Evolutionary conservation across 2,329 filamentous ascomycete species (phyloP).

Genomic region (Fusarium praegraminearum): DNA sequence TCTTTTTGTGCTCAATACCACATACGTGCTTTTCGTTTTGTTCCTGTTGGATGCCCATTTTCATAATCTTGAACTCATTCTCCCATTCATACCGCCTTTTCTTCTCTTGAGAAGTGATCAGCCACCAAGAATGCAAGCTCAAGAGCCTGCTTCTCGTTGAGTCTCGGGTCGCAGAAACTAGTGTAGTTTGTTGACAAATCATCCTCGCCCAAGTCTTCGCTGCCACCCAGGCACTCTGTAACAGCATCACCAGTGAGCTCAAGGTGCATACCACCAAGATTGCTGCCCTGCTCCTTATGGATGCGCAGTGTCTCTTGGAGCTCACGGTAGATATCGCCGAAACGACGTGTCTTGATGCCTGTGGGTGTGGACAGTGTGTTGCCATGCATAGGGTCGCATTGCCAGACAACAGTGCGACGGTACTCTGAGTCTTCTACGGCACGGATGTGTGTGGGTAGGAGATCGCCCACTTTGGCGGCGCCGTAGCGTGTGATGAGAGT

Average conservation of each 20-base stretch:
- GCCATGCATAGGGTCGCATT: slow-evolving; percentile 99
- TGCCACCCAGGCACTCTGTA: slow-evolving; percentile 94
- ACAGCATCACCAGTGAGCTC: slow-evolving; percentile 96
- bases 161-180: slow-evolving; percentile 91
- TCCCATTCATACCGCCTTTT: slow-evolving; percentile 15
- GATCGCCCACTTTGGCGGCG: slow-evolving; percentile 76
- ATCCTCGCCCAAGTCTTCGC: slow-evolving; percentile 86
- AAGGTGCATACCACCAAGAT: slow-evolving; percentile 92
- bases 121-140: slow-evolving; percentile 95
- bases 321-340: slow-evolving; percentile 90
- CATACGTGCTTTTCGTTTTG: neutral
- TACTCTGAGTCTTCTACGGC: slow-evolving; percentile 85
- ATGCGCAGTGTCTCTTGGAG: slow-evolving; percentile 85
- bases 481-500: slow-evolving; percentile 97
- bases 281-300: slow-evolving; percentile 84
- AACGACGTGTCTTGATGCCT: slow-evolving; percentile 92
- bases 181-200: slow-evolving; percentile 93
- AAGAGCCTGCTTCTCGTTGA: slow-evolving; percentile 98
- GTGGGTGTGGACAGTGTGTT: slow-evolving; percentile 76
- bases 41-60: neutral
- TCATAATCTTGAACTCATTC: neutral
- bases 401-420: slow-evolving; percentile 81
- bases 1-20: neutral
- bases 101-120: slow-evolving; percentile 72
- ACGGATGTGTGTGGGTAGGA: slow-evolving; percentile 87